Conservation (phyloP, 2,329 filamentous ascomycete species). For the Elsinoe perseae region DNA sequence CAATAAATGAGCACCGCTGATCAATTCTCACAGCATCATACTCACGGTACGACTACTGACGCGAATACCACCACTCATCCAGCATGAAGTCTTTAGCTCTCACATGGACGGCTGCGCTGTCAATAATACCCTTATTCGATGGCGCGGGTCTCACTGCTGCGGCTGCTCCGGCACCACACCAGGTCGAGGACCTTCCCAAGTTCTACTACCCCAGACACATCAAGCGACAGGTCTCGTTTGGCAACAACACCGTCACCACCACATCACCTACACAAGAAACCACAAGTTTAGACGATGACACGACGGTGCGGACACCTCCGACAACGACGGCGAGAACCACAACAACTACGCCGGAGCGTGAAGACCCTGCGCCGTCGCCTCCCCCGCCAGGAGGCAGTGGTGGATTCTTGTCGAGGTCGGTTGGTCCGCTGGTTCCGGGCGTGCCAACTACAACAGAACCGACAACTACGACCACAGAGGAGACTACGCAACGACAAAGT, state of each 20-base stretch:
- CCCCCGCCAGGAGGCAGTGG: slow-evolving; percentile 8
- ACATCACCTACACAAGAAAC: not conserved
- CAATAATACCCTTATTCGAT: slow-evolving; percentile 10
- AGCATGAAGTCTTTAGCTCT: slow-evolving; percentile 13
- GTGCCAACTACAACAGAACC: not conserved
- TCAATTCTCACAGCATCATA: not conserved
- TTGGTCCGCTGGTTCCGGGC: not conserved
- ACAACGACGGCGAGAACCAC: slow-evolving; percentile 14
- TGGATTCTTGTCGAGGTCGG: not conserved
- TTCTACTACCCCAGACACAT: slow-evolving; percentile 14
- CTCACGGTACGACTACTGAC: not conserved
- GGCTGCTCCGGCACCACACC: slow-evolving; percentile 11
- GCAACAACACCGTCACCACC: slow-evolving; percentile 5
- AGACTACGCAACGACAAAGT: not conserved
- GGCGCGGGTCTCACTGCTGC: not conserved
- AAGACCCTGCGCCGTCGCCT: not conserved
- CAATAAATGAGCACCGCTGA: not conserved
- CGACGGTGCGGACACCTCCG: slow-evolving; percentile 3
- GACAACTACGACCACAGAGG: not conserved
- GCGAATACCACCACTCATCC: not conserved
- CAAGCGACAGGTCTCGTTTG: slow-evolving; percentile 14
- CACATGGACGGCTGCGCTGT: slow-evolving; percentile 15
- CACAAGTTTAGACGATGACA: not conserved
- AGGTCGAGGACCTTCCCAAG: slow-evolving; percentile 6
- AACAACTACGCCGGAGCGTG: not conserved